These are phyloP conservation scores for Acephala macrosclerotiorum DNA, from an alignment of 2,329 filamentous ascomycete species.

Conservation along the genomic window DNA sequence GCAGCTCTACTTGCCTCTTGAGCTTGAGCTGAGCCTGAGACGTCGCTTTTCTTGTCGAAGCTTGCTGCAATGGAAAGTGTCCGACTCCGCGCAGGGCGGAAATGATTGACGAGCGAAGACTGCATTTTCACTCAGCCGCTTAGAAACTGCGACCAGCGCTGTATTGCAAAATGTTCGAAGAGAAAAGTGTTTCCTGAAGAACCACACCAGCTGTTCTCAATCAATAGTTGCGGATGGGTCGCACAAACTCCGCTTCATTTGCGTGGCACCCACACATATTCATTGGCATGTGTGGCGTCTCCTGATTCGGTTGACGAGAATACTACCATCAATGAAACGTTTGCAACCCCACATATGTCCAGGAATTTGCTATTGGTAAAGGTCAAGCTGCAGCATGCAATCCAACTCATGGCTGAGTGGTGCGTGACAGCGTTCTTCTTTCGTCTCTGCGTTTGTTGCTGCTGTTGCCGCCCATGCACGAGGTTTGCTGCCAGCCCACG, in stretches of 20 bases:
- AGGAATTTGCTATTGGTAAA: not conserved
- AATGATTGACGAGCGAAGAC: not conserved
- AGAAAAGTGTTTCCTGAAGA: not conserved
- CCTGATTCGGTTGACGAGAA: constrained; percentile 7
- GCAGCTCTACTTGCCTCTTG: constrained; percentile 2
- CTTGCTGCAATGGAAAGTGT: not conserved
- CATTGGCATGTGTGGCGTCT: constrained; percentile 3
- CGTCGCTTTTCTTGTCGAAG: not conserved
- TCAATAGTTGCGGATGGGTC: not conserved
- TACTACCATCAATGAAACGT: not conserved
- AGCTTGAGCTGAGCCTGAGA: not conserved
- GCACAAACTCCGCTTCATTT: not conserved
- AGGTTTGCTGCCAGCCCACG: too few relatives aligned
- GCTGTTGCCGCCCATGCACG: too few relatives aligned
- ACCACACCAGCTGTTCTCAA: not conserved
- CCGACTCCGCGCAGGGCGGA: not conserved
- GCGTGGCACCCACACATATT: constrained; percentile 7
- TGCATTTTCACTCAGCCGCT: not conserved
- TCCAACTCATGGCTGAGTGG: not conserved
- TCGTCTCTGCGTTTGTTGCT: not conserved
- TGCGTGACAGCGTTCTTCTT: not conserved
- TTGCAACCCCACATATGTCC: constrained; percentile 1
- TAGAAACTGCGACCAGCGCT: not conserved
- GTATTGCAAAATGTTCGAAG: not conserved
- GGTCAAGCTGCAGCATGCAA: not conserved